Evolutionary conservation across 192 early-diverging fungal genomes (phyloP).

Genomic region (Coemansia sp.): DNA sequence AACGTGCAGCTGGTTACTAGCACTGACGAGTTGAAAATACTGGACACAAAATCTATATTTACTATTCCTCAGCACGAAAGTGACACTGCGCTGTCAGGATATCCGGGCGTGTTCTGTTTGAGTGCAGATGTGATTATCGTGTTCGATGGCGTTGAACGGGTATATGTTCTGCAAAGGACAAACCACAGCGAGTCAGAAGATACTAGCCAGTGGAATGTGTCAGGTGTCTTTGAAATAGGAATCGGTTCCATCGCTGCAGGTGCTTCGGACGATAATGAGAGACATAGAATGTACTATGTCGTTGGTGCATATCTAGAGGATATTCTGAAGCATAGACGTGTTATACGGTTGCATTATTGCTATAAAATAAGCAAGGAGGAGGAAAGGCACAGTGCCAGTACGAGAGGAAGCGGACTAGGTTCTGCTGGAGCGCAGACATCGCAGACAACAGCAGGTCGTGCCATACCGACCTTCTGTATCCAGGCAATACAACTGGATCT

Average conservation of each 20-base stretch:
- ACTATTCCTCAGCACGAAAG: constrained; percentile 17
- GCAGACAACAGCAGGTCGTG: neutral
- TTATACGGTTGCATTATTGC: constrained; percentile 32
- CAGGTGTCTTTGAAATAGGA: constrained; percentile 33
- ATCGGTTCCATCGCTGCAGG: constrained; percentile 34
- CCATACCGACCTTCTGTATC: constrained; percentile 26
- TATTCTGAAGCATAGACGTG: neutral
- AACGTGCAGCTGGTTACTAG: constrained; percentile 15
- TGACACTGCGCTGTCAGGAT: constrained; percentile 25
- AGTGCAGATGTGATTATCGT: constrained; percentile 14
- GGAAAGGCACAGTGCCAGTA: neutral
- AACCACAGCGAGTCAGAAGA: neutral
- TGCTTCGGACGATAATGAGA: neutral
- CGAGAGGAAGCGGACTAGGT: neutral
- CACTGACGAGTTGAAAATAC: neutral
- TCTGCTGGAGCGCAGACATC: neutral
- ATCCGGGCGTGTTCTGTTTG: constrained; percentile 28
- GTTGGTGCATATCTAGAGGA: constrained; percentile 20
- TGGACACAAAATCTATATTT: constrained; percentile 18
- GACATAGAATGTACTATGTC: constrained; percentile 25
- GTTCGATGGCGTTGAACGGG: constrained; percentile 37
- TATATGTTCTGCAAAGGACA: constrained; percentile 28
- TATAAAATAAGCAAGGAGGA: constrained; percentile 14
- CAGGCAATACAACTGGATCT: constrained; percentile 30
- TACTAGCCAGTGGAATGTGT: constrained; percentile 15